Evolutionary conservation across 148 eudicot species (phyloP), one percentile per base, ranked within the genome.

Genomic region (Fallopia convolvulus): DNA sequence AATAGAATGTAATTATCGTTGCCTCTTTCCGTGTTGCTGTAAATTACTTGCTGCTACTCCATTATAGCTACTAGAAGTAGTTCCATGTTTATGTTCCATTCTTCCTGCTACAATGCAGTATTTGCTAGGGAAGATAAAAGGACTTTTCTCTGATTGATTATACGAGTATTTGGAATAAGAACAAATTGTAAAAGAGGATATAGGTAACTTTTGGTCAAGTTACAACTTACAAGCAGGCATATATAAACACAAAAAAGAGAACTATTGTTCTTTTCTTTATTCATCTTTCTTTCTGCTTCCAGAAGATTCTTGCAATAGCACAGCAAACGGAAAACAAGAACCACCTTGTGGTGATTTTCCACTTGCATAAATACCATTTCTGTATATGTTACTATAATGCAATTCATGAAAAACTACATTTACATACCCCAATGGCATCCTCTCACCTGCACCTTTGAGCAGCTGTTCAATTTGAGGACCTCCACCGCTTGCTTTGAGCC

Each of bases 361-460:
- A 21, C 36, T 60, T 8, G 3, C 14, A 60, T 26, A 60, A 60
- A 60, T 60, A 60, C 66, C 63, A 56, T 56, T 56, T 55, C 36
- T 23, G 36, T 60, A 60, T 60, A 17, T 56, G 66, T 60, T 21
- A 26, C 66, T 60, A 60, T 60, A n/a, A n/a, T 56, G 61, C 26
- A 56, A 56, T n/a, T n/a, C n/a, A n/a, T n/a, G 26, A 30, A 23
- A 26, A 60, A 60, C 66, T 60, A 23, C 36, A 60, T 60, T 60
- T 60, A 23, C 66, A 60, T 10, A 26, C 26, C 66, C 36, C 33
- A 15, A 32, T 65, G 41, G 41, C 11, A 65, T 65, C 71, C 3
- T 36, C 71, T 65, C 71, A 32, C 41, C 40, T 65, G 71, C 71
- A 65, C 71, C 41, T 65, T 55, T 30, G 40, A 65, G 71, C 71